Base-by-base conservation (phyloP, 768 basidiomycete genomes). In the Strobilomyces confusus region DNA sequence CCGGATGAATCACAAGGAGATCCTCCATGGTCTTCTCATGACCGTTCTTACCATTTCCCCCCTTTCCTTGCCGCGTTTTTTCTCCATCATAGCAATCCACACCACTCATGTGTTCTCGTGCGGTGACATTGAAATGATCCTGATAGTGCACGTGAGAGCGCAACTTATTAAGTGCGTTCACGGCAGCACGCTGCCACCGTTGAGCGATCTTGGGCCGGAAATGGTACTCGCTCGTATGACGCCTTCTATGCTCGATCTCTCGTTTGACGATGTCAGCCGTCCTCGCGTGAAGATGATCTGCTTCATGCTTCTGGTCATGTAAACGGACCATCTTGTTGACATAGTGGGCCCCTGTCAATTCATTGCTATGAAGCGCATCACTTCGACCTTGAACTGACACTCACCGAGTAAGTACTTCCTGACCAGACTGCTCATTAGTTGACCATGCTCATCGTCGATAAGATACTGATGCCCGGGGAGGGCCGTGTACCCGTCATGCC, bases 381-480 rank as follows among this genome's bases (percentile, higher is more conserved):
- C 41, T 29, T 48, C 2, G 17, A 13, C 20, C 11, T 4, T 9
- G 23, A 25, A 38, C 40, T 9, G 11, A 25, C 29, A 54, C 63
- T 11, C 57, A 89, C 92, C 93, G 40, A 95, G 79, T 3, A 95
- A 73, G 70, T 93, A 95, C 60, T 85, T 86, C 58, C 93, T 77
- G 29, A 95, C 87, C 48, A 95, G 81, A 22, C 77, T 71, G 63
- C 86, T 89, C 80, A 90, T 82, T 56, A 90, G 72, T 57, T 84
- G 79, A 9, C 92, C 93, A 49, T 79, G 78, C 68, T 97, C 93
- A 53, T 92, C 86, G 61, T 94, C 91, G 23, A 95, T 77, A 37
- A 95, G 78, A 60, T 83, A 83, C 53, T 76, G 76, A 20, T 81
- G 76, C 19, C 80, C 83, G 58, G 81, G 82, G 30, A 95, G 73